Conservation (phyloP, 495 filamentous ascomycete genomes). For the Penicillium canescens region DNA sequence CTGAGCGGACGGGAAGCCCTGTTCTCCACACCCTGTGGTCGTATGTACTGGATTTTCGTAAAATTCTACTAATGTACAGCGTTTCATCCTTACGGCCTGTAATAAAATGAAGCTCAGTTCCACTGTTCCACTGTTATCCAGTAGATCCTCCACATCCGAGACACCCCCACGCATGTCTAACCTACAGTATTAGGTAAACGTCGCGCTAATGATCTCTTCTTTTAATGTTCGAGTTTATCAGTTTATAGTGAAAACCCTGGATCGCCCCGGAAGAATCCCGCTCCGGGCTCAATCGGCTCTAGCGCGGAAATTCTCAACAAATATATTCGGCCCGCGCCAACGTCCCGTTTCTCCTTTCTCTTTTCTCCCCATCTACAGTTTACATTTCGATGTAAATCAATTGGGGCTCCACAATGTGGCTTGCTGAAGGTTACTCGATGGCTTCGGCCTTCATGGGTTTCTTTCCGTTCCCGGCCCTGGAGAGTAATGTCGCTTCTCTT, state of each 20-base stretch:
- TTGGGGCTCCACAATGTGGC: slow-evolving; percentile 24
- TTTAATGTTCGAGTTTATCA: no score
- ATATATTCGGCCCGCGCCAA: slow-evolving; percentile 6
- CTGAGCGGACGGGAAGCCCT: slow-evolving; percentile 23
- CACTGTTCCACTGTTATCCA: no score
- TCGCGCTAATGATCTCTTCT: no score
- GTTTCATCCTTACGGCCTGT: no score
- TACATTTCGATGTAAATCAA: slow-evolving; percentile 16
- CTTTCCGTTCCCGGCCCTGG: slow-evolving; percentile 25
- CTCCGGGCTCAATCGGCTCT: slow-evolving; percentile 4
- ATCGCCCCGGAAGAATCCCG: no score
- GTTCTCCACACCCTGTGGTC: slow-evolving; percentile 21
- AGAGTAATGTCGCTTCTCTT: slow-evolving; percentile 19
- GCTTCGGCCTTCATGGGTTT: slow-evolving; percentile 21
- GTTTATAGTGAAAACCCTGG: neutral
- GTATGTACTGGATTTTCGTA: neutral
- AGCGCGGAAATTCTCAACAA: slow-evolving; percentile 4
- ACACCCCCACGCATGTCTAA: no score
- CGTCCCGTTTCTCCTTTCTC: slow-evolving; percentile 6
- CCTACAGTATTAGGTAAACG: no score
- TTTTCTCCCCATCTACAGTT: slow-evolving; percentile 16
- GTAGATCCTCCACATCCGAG: no score
- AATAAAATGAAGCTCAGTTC: no score
- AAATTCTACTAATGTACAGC: no score
- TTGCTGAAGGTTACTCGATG: slow-evolving; percentile 20